Evolutionary conservation across 345 rosid genomes (phyloP).

Genomic region (Sisymbrium altissimum): DNA sequence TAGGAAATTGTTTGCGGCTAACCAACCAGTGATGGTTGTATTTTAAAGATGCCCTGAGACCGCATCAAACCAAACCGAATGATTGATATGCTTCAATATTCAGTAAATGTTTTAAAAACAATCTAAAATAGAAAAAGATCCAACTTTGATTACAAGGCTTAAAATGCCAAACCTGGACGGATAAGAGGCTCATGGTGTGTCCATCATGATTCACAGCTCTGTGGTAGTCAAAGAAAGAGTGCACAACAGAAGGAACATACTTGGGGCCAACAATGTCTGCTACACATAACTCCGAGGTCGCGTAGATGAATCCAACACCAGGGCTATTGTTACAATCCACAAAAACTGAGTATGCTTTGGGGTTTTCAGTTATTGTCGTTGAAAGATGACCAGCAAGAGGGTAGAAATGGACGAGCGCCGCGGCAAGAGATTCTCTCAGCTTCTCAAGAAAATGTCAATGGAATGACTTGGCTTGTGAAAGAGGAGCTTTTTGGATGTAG

Average conservation of each 20-base stretch:
- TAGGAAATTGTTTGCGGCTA: too few species aligned
- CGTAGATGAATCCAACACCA: slow-evolving; percentile 55
- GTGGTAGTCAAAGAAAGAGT: slow-evolving; percentile 16
- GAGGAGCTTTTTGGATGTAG: slow-evolving; percentile 53
- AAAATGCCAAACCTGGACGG: slow-evolving; percentile 27
- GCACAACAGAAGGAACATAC: slow-evolving; percentile 11
- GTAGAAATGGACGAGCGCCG: too few species aligned
- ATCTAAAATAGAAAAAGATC: not conserved
- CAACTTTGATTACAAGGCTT: not conserved
- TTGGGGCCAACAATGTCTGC: slow-evolving; percentile 41
- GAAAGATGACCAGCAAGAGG: too few species aligned
- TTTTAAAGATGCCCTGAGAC: not conserved
- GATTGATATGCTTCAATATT: not conserved
- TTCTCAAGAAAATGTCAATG: slow-evolving; percentile 38
- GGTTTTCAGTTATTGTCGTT: too few species aligned
- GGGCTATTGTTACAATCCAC: too few species aligned
- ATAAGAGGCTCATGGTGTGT: slow-evolving; percentile 13
- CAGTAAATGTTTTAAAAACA: too few species aligned
- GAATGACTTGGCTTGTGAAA: slow-evolving; percentile 55
- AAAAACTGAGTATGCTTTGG: too few species aligned
- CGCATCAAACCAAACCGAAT: not conserved
- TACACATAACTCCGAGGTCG: slow-evolving; percentile 36
- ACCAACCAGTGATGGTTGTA: too few species aligned
- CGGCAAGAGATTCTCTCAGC: slow-evolving; percentile 51
- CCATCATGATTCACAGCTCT: slow-evolving; percentile 21